Evolutionary conservation across 495 filamentous ascomycete genomes (phyloP), one percentile per base, ranked within the genome.

Genomic region (Penicillium lagena): DNA sequence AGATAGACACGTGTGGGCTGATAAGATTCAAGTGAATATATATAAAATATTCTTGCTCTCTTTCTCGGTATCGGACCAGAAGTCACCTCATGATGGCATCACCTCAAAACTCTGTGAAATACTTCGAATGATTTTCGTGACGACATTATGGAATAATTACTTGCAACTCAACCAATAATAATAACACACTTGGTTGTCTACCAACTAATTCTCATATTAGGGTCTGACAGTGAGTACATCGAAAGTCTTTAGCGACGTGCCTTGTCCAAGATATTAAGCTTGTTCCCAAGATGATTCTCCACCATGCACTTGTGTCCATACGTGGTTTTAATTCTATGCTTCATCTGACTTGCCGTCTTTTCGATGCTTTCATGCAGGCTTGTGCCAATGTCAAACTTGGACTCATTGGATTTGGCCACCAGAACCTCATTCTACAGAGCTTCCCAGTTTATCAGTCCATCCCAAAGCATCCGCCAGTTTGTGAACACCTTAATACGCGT

Each of bases 401-500:
- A 15, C 32, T 43, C 12, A 11, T 48, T 44, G 27, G 48, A 39
- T 40, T 60, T 58, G 7, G 43, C 32, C 35, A 54, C 56, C 7
- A 67, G 65, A 7, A 71, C 71, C 44, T 68, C 63, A 12, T 56
- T 43, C 82, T 80, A 86, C 12, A 83, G 12, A 12, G 40, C 58
- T 47, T 94, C 4, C 87, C 29, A 96, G 67, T 52, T 95, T 89
- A 28, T 86, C 80, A 4, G 76, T 57, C 90, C 89, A 95, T 0
- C 89, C 90, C 12, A 90, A 72, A 35, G 73, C 78, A 51, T 81
- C 75, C 28, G 90, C 89, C 39, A 95, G 68, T 59, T 74, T 75
- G 45, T 81, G 71, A n/a, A 95, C 80, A 1, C 86, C 85, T 2
- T 69, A 12, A 64, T 58, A 11, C 45, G 46, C 0, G 15, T 63